Evolutionary conservation across 345 rosid species (phyloP).

Genomic region (Dovyalis caffra): DNA sequence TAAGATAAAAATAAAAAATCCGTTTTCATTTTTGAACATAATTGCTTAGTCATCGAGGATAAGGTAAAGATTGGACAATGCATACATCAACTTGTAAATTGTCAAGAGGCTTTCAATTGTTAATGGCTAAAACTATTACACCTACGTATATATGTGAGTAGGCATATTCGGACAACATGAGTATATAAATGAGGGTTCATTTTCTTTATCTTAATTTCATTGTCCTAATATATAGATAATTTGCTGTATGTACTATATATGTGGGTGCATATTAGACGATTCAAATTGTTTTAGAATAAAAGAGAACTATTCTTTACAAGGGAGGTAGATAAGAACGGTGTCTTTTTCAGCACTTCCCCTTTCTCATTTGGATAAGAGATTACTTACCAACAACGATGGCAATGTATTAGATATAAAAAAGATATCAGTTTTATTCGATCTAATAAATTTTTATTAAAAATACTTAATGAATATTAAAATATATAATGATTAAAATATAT

Average conservation of each 20-base stretch:
- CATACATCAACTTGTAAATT: background rate
- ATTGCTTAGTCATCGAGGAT: background rate
- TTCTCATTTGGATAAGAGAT: background rate
- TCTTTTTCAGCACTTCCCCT: conserved; percentile 21
- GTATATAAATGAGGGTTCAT: background rate
- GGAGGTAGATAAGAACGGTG: conserved; percentile 19
- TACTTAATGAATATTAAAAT: too few species aligned
- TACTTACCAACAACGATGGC: too few species aligned
- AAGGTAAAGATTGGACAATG: background rate
- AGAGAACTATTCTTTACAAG: background rate
- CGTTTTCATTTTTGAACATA: background rate
- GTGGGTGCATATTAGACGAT: background rate
- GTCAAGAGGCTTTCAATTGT: background rate
- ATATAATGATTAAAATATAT: too few species aligned
- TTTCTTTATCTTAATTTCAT: background rate
- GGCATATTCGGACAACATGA: conserved; percentile 5
- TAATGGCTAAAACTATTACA: background rate
- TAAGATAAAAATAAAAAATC: too few species aligned
- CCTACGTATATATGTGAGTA: background rate
- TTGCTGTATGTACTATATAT: background rate
- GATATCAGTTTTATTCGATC: too few species aligned
- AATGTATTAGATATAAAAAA: too few species aligned
- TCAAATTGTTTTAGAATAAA: background rate
- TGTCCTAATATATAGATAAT: background rate
- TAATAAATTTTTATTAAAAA: too few species aligned